Conservation (phyloP, 768 basidiomycete genomes). For the Mrakia gelida region DNA sequence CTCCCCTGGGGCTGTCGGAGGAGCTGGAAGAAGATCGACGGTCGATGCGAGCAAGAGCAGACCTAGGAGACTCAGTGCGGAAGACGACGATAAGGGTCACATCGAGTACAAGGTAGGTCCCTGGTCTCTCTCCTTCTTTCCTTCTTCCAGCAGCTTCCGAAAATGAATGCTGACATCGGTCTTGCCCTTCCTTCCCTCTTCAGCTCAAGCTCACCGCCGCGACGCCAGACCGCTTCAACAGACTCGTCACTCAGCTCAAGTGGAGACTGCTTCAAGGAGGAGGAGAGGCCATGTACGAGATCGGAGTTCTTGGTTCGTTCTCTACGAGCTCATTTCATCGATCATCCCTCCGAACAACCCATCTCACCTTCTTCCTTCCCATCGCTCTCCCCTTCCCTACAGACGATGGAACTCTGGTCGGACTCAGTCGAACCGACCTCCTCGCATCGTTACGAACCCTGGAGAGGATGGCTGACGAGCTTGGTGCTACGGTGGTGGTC, state of each 20-base stretch:
- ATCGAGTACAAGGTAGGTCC: slow-evolving; percentile 36
- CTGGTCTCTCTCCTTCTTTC: neutral
- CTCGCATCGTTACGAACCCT: slow-evolving; percentile 78
- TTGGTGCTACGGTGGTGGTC: slow-evolving; percentile 85
- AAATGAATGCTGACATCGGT: neutral
- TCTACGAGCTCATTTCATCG: neutral
- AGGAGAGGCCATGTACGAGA: slow-evolving; percentile 76
- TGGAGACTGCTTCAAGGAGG: slow-evolving; percentile 86
- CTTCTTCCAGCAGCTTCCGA: neutral
- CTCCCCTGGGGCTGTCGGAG: neutral
- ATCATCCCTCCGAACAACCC: neutral
- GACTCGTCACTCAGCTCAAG: slow-evolving; percentile 87
- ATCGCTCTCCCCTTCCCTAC: slow-evolving; percentile 37
- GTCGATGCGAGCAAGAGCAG: neutral
- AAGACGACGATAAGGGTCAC: slow-evolving; percentile 33
- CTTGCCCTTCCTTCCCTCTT: neutral
- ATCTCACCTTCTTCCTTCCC: neutral
- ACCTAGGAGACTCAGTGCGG: slow-evolving; percentile 29
- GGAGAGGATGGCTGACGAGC: slow-evolving; percentile 88
- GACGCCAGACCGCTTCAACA: slow-evolving; percentile 45
- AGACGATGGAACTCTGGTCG: slow-evolving; percentile 82
- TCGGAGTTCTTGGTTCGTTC: slow-evolving; percentile 55
- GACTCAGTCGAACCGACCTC: slow-evolving; percentile 65
- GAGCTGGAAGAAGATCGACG: neutral
- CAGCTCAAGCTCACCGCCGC: slow-evolving; percentile 30